Percentiles rank a stretch among this genome's conserved stretches.
These are phyloP conservation scores for Erodium maritimum DNA, from an alignment of 345 rosid genomes.

Conservation along the genomic window DNA sequence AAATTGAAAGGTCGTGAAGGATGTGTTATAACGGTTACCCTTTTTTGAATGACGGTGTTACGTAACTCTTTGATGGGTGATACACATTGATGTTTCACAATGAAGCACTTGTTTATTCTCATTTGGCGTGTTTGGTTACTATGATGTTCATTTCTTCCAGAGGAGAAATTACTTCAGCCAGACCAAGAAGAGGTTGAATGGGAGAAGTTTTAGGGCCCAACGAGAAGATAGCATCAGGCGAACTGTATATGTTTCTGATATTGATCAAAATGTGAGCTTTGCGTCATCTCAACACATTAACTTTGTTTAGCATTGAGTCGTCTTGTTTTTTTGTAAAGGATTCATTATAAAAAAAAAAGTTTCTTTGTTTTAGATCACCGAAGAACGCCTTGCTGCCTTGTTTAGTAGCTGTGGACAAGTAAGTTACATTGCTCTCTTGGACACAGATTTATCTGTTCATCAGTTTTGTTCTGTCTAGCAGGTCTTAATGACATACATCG, in stretches of 20 bases:
- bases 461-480: neutral
- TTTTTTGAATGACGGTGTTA: neutral
- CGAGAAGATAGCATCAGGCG: conserved; percentile 57
- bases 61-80: neutral
- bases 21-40: no score
- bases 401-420: conserved; percentile 75
- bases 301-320: neutral
- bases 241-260: conserved; percentile 54
- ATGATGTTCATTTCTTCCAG: conserved; percentile 19
- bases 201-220: conserved; percentile 46
- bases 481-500: no score
- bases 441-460: neutral
- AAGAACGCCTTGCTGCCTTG: conserved; percentile 75
- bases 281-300: neutral
- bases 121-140: neutral
- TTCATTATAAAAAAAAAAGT: neutral
- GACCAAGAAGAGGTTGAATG: conserved; percentile 49
- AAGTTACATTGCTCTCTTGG: conserved; percentile 18
- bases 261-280: conserved; percentile 35
- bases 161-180: conserved; percentile 44
- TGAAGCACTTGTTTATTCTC: neutral
- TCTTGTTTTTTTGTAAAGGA: neutral
- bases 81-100: neutral
- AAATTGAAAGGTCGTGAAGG: no score
- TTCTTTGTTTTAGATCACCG: conserved; percentile 50